Base-by-base conservation (phyloP, 768 basidiomycete genomes). In the Hydnomerulius pinastri region DNA sequence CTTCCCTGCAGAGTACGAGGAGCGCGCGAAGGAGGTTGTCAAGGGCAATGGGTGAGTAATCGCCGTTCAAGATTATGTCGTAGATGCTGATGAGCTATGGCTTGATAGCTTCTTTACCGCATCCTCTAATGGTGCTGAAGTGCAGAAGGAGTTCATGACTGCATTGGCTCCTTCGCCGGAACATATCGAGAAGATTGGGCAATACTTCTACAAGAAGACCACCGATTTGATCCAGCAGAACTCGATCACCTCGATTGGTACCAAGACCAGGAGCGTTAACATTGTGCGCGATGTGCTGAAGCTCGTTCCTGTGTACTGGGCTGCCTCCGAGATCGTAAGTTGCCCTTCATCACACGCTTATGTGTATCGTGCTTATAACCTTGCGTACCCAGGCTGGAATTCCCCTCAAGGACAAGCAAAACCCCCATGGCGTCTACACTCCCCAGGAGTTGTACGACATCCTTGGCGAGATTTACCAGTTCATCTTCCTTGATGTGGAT, bases 401-500 rank as follows among this genome's bases (percentile, higher is more conserved):
- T 50, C 65, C 73, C n/a, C 71, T 92, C 47, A 89, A 86, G 69
- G 79, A 78, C 2, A 77, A 77, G 46, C 57, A 75, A 3, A 62
- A 76, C 12, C 72, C 74, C 20, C 58, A 73, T n/a, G 89, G 85
- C n/a, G 69, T 71, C 29, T 88, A 81, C 59, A 85, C 85, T 2
- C 75, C 84, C 27, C 57, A 69, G 36, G 78, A 88, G 59, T 69
- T 92, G 37, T 87, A 79, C 55, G 67, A 74, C 15, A 82, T 84
- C 32, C 76, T 91, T 7, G 74, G 78, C 21, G 83, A 87, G 18
- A 85, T 92, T 44, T 92, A 90, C 66, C 69, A 80, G 83, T 90
- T 79, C 63, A 71, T 92, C 51, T 92, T 92, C 81, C 76, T 91
- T 28, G 82, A 90, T 44, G 71, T 82, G 18, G 86, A 87, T 44